Conservation (phyloP, 257 asterid species). For the Plantago major region DNA sequence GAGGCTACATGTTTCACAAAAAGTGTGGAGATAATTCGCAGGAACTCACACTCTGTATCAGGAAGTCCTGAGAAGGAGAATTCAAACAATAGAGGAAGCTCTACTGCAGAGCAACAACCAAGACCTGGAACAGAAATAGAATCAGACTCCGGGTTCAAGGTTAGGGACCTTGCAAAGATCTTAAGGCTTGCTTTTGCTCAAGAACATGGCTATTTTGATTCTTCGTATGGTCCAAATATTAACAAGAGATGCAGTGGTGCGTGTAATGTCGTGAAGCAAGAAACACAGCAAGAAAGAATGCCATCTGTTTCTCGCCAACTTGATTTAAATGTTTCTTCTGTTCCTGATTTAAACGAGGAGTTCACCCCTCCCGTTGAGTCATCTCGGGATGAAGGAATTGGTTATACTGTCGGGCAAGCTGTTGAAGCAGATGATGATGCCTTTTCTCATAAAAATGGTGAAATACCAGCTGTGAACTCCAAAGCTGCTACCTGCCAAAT, state of each 20-base stretch:
- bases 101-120: conserved; percentile 35
- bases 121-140: conserved; percentile 40
- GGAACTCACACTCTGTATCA: conserved; percentile 29
- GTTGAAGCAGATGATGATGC: conserved; percentile 61
- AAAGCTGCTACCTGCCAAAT: conserved; percentile 45
- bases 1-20: conserved; percentile 76
- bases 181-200: conserved; percentile 60
- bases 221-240: conserved; percentile 38
- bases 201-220: conserved; percentile 54
- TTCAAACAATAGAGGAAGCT: conserved; percentile 51
- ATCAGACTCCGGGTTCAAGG: conserved; percentile 78
- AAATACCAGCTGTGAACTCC: conserved; percentile 58
- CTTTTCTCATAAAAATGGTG: conserved; percentile 47
- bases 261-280: conserved; percentile 38
- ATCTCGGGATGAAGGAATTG: conserved; percentile 60
- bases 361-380: conserved; percentile 66
- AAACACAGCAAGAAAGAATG: conserved; percentile 36
- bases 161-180: conserved; percentile 81
- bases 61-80: conserved; percentile 39
- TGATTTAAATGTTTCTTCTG: conserved; percentile 72
- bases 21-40: conserved; percentile 60
- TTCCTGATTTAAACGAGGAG: conserved; percentile 82
- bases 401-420: conserved; percentile 43
- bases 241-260: conserved; percentile 30
- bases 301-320: conserved; percentile 64